A percentile compares a stretch with the other conserved stretches of the same genome.
Conservation (phyloP, 2,329 filamentous ascomycete genomes). For the Xenoacremonium recifei region DNA sequence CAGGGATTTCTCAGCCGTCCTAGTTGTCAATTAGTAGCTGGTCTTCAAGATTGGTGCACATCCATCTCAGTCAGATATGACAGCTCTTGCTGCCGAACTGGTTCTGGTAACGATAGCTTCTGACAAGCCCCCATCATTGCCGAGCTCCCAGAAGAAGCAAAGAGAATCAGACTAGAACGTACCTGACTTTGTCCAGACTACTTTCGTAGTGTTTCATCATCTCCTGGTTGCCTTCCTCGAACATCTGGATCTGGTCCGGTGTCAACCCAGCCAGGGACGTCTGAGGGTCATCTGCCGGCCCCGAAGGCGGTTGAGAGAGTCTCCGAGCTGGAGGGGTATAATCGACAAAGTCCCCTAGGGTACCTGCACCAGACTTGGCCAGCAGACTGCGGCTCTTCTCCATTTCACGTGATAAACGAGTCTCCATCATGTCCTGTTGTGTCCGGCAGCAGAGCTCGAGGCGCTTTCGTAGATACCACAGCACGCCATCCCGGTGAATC, state of each 20-base stretch:
- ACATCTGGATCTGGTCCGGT: slow-evolving; percentile 85
- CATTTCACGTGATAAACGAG: slow-evolving; percentile 76
- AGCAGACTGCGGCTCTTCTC: slow-evolving; percentile 88
- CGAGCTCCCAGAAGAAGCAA: too few species aligned
- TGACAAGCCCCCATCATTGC: too few species aligned
- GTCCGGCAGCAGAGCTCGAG: slow-evolving; percentile 74
- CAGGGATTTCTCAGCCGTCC: slow-evolving; percentile 84
- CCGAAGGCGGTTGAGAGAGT: slow-evolving; percentile 16
- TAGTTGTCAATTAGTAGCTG: slow-evolving; percentile 32
- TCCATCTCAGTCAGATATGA: too few species aligned
- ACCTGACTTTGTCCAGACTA: slow-evolving; percentile 93
- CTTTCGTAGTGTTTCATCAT: slow-evolving; percentile 94
- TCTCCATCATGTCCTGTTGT: slow-evolving; percentile 92
- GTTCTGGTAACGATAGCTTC: too few species aligned
- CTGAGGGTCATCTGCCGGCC: slow-evolving; percentile 17
- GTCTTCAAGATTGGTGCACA: too few species aligned
- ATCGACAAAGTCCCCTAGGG: slow-evolving; percentile 32
- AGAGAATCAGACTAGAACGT: slow-evolving; percentile 44
- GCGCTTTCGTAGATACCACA: slow-evolving; percentile 76
- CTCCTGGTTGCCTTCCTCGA: slow-evolving; percentile 88
- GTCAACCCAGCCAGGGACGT: slow-evolving; percentile 57
- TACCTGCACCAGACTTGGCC: slow-evolving; percentile 57
- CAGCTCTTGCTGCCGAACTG: too few species aligned
- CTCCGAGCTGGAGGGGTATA: slow-evolving; percentile 25
- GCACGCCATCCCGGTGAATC: slow-evolving; percentile 74